Evolutionary conservation across 1,139 yeast species (phyloP).

Genomic region (Yamadazyma atmosphaerica): DNA sequence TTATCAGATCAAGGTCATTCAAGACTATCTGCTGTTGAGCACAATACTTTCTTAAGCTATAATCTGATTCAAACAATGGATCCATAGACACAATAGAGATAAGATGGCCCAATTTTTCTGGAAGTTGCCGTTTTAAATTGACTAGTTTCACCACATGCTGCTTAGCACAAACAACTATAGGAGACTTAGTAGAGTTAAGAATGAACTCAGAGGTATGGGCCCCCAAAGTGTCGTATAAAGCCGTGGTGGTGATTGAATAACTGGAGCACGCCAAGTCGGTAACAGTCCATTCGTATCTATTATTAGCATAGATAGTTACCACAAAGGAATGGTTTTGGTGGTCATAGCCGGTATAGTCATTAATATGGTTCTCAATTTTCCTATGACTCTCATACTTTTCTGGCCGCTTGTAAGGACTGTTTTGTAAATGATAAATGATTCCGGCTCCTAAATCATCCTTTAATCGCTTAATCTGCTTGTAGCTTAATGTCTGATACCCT

Average conservation of each 20-base stretch:
- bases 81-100: constrained; percentile 40
- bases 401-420: constrained; percentile 27
- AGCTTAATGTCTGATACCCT: constrained; percentile 23
- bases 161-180: constrained; percentile 34
- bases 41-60: constrained; percentile 21
- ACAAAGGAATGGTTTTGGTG: constrained; percentile 30
- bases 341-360: constrained; percentile 21
- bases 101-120: constrained; percentile 27
- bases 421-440: constrained; percentile 27
- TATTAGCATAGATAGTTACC: constrained; percentile 34
- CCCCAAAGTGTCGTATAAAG: constrained; percentile 44
- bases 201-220: constrained; percentile 34
- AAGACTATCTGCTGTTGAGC: constrained; percentile 24
- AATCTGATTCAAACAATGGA: constrained; percentile 22
- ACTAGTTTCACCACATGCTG: constrained; percentile 29
- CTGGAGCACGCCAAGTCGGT: constrained; percentile 39
- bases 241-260: constrained; percentile 37
- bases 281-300: constrained; percentile 40
- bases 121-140: constrained; percentile 25
- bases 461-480: constrained; percentile 21
- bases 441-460: constrained; percentile 34
- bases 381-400: constrained; percentile 22
- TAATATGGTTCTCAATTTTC: constrained; percentile 28
- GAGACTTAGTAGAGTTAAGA: constrained; percentile 34
- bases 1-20: constrained; percentile 34